Evolutionary conservation across 192 early-diverging fungal genomes (phyloP).

Genomic region (Dimargaris cristalligena): DNA sequence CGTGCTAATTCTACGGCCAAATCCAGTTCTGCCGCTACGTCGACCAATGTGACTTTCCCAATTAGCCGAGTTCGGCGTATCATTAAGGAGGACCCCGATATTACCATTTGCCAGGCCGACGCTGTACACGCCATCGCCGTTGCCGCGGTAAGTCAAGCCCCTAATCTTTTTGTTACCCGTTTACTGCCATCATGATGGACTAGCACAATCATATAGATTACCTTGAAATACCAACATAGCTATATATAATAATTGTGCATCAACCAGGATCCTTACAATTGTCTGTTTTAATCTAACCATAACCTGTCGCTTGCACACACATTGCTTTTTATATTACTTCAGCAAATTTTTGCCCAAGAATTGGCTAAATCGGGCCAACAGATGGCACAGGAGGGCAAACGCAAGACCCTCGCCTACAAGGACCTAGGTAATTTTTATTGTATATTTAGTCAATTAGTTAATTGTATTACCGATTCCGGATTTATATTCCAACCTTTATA

Average conservation of each 20-base stretch:
- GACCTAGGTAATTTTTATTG: background rate
- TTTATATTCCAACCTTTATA: background rate
- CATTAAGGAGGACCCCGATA: constrained; percentile 10
- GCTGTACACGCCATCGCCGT: constrained; percentile 3
- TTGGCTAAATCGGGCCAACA: background rate
- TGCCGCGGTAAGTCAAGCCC: background rate
- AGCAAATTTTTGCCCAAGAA: constrained; percentile 2
- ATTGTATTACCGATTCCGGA: background rate
- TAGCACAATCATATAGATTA: background rate
- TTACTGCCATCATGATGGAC: background rate
- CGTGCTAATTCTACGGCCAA: no score
- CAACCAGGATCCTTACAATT: background rate
- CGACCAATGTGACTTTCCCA: no score
- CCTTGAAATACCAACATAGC: background rate
- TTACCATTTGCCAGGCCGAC: background rate
- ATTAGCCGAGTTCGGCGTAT: background rate
- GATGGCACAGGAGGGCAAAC: background rate
- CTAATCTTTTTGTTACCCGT: background rate
- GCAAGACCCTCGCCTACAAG: constrained; percentile 8
- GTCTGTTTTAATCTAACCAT: background rate
- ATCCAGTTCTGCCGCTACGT: no score
- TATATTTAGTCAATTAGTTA: background rate
- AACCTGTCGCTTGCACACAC: background rate
- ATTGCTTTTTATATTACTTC: background rate
- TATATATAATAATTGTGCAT: background rate